Evolutionary conservation across 106 monocot species (phyloP), one percentile per base, ranked within the genome.

Genomic region (Narthecium ossifragum): DNA sequence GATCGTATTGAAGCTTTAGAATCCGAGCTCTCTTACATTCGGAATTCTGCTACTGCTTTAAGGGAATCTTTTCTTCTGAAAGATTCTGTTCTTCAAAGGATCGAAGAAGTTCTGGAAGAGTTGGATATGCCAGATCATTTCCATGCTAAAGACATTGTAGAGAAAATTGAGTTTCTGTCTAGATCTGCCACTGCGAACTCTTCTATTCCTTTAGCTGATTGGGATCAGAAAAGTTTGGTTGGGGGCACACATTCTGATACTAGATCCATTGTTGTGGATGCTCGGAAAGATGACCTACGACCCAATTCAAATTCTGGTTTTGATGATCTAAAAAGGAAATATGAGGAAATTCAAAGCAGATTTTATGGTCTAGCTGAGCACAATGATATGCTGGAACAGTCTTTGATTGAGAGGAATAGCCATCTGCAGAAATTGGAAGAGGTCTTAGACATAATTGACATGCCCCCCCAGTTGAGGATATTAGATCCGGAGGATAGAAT

Each of bases 41-140:
- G 96, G 30, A 79, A 91, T 62, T 98, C 96, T 46, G 90, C 90
- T 22, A 90, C 86, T 74, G 87, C 81, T 39, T 66, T 98, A 62
- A 86, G 96, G 54, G 96, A 98, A 51, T 98, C 86, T 22, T 98
- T 98, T 84, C 90, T 98, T 29, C 78, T 77, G 14, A 86, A 90
- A 72, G 96, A 98, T 67, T 90, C 90, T 12, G 65, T 91, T 65
- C 80, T 98, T 62, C 96, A 91, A 70, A 86, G 78, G 53, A 87
- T 98, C 56, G 96, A 98, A 66, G 96, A 98, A 84, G 74, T 82
- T 25, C 55, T 98, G 51, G 96, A 98, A 54, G 91, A 90, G 10
- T 63, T 98, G 25, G 84, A 91, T 52, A 67, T 98, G 17, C 84
- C 96, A 43, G 87, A 98, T 53, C 55, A 91, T 62, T 98, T 90